Conservation (phyloP, 257 asterid species). For the Solanum neorickii region DNA sequence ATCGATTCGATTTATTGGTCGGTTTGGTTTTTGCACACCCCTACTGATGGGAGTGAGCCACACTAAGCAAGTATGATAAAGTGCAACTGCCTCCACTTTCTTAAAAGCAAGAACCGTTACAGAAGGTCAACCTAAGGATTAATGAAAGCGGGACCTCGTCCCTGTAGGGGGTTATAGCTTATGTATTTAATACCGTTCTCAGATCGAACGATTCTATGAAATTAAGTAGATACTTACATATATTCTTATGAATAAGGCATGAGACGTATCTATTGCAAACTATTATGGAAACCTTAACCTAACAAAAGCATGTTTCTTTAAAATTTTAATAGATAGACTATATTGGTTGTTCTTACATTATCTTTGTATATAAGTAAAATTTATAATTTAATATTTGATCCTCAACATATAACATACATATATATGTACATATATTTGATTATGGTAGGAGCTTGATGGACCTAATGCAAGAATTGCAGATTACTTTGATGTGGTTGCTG, state of each 20-base stretch:
- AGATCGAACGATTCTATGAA: not conserved
- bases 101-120: not conserved
- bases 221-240: not conserved
- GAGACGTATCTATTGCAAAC: not conserved
- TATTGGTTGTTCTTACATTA: not conserved
- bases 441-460: slow-evolving; percentile 30
- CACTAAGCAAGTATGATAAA: not conserved
- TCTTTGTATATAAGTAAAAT: not conserved
- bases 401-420: not conserved
- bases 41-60: too few relatives aligned
- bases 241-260: not conserved
- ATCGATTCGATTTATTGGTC: too few relatives aligned
- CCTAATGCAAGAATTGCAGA: slow-evolving; percentile 34
- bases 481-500: slow-evolving; percentile 42
- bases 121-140: not conserved
- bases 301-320: not conserved
- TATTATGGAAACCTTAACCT: not conserved
- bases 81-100: not conserved
- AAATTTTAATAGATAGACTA: not conserved
- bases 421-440: too few relatives aligned
- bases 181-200: not conserved
- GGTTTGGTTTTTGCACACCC: too few relatives aligned
- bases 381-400: not conserved
- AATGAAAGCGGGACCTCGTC: not conserved
- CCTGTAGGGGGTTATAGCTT: not conserved